These are phyloP conservation scores for Singerocomus rubriflavus DNA, from an alignment of 1,284 basidiomycete genomes.

Conservation along the genomic window DNA sequence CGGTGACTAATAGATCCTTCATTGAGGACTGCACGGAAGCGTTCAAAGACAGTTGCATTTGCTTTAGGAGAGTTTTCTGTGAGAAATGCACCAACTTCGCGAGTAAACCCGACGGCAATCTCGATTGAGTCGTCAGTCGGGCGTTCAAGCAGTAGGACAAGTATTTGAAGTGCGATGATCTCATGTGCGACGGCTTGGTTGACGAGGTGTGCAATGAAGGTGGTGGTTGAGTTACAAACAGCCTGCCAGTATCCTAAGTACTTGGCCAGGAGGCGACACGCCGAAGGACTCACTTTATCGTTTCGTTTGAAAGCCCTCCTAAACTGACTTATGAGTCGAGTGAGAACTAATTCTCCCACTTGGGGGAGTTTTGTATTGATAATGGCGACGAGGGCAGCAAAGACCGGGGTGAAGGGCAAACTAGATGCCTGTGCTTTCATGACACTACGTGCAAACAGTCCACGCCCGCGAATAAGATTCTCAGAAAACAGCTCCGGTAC, in stretches of 20 bases:
- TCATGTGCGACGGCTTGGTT: constrained; percentile 96
- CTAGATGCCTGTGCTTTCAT: constrained; percentile 98
- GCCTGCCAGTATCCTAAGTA: constrained; percentile 46
- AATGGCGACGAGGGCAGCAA: constrained; percentile 91
- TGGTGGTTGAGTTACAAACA: constrained; percentile 91
- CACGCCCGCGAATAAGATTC: constrained; percentile 88
- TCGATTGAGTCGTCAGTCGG: constrained; percentile 98
- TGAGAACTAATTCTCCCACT: constrained; percentile 90
- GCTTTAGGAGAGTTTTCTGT: constrained; percentile 93
- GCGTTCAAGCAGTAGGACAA: constrained; percentile 90
- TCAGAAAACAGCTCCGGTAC: constrained; percentile 92
- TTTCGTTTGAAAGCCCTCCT: constrained; percentile 94
- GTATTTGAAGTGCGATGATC: constrained; percentile 91
- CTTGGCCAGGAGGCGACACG: neutral
- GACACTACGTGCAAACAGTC: constrained; percentile 87
- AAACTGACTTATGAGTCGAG: constrained; percentile 92
- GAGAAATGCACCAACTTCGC: constrained; percentile 95
- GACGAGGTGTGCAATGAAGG: constrained; percentile 95
- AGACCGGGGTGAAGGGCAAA: constrained; percentile 96
- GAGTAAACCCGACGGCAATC: constrained; percentile 96
- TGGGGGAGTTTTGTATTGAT: constrained; percentile 98
- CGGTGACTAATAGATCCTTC: constrained; percentile 94
- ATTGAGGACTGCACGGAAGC: constrained; percentile 95
- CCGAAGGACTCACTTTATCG: constrained; percentile 74
- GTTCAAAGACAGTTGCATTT: constrained; percentile 90